phyloP scores from a whole-genome alignment of 2,329 filamentous ascomycete genomes.

The Nemania sp. region DNA sequence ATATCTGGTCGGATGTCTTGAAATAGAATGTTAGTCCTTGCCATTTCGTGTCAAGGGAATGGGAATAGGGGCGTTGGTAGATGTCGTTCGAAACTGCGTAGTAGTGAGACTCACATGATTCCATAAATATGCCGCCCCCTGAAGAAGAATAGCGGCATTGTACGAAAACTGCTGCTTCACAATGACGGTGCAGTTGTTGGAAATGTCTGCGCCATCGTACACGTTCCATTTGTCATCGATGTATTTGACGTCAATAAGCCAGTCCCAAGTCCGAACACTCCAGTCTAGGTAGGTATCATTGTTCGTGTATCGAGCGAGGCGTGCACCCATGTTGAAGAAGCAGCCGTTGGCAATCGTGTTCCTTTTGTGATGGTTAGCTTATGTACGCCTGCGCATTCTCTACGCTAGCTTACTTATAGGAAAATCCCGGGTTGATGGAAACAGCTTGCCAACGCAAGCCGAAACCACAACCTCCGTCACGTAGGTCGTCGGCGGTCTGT shows the following conservation, averaged over 20 bases:
- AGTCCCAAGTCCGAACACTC: slow-evolving; percentile 69
- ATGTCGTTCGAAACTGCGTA: not conserved
- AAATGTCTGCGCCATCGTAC: slow-evolving; percentile 62
- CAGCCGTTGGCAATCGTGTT: slow-evolving; percentile 59
- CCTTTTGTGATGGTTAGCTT: no score
- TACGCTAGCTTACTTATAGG: slow-evolving; percentile 63
- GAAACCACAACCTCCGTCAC: slow-evolving; percentile 69
- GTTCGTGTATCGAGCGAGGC: slow-evolving; percentile 72
- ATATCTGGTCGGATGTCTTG: slow-evolving; percentile 50
- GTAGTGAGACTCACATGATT: slow-evolving; percentile 54
- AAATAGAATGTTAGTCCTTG: slow-evolving; percentile 4
- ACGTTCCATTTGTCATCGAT: slow-evolving; percentile 59
- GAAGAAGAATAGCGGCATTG: slow-evolving; percentile 62
- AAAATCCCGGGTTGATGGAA: slow-evolving; percentile 65
- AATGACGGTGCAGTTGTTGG: slow-evolving; percentile 58
- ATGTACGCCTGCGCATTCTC: no score
- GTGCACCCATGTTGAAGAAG: slow-evolving; percentile 64
- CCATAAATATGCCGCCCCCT: slow-evolving; percentile 56
- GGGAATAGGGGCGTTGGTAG: not conserved
- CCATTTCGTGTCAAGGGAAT: not conserved
- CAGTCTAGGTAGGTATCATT: slow-evolving; percentile 72
- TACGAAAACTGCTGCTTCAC: slow-evolving; percentile 64
- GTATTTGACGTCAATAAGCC: slow-evolving; percentile 59
- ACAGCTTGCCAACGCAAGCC: slow-evolving; percentile 77
- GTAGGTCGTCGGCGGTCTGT: slow-evolving; percentile 65